A percentile compares a stretch with the other conserved stretches of the same genome.
Evolutionary conservation across 768 basidiomycete genomes (phyloP).

Genomic region (Leccinellum luteum): DNA sequence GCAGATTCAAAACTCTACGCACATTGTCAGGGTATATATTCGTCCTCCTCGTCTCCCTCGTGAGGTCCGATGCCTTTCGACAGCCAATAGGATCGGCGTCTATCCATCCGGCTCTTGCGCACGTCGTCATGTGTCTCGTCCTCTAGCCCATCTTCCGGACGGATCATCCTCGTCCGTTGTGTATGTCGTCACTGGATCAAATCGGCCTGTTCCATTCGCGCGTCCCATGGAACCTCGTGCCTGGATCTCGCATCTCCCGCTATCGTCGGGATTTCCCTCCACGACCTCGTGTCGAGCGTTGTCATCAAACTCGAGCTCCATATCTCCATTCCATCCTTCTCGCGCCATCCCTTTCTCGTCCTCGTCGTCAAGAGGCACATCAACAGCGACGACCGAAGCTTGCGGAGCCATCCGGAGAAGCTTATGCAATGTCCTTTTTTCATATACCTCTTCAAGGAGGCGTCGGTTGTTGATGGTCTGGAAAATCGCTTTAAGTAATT

Average conservation of each 20-base stretch:
- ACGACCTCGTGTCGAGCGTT: constrained; percentile 4
- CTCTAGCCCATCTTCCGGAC: constrained; percentile 28
- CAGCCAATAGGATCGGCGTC: constrained; percentile 55
- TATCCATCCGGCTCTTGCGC: constrained; percentile 1
- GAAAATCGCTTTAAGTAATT: constrained; percentile 1
- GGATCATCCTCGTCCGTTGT: constrained; percentile 46
- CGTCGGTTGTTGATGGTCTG: constrained; percentile 75
- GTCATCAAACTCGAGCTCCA: constrained; percentile 28
- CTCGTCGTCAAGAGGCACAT: constrained; percentile 17
- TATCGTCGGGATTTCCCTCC: constrained; percentile 43
- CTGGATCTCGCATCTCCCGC: constrained; percentile 56
- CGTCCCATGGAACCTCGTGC: constrained; percentile 42
- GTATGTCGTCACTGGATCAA: constrained; percentile 44
- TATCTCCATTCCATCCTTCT: constrained; percentile 42
- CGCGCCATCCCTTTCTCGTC: constrained; percentile 25
- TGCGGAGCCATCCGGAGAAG: constrained; percentile 45
- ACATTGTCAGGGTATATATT: background rate
- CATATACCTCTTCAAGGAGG: constrained; percentile 67
- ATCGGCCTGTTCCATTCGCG: constrained; percentile 37
- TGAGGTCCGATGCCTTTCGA: constrained; percentile 45
- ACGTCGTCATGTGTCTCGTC: constrained; percentile 21
- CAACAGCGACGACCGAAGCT: constrained; percentile 16
- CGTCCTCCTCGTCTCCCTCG: constrained; percentile 19
- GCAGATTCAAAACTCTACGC: background rate
- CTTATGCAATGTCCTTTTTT: constrained; percentile 55